Evolutionary conservation across 1,284 basidiomycete genomes (phyloP).

Genomic region (Sanghuangporus sanghuang): DNA sequence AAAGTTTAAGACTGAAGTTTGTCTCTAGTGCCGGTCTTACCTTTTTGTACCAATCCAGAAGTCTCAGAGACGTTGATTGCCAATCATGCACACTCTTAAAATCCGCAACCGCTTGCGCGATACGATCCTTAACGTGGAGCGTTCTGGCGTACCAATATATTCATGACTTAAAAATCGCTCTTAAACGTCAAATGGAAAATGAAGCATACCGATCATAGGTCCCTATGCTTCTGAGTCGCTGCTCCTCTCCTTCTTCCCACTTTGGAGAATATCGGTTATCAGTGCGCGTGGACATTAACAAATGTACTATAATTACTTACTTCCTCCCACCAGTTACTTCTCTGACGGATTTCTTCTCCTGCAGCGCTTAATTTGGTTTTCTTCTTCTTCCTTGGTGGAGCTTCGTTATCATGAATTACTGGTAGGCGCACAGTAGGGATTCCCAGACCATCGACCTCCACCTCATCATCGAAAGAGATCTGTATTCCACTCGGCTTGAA

Average conservation of each 20-base stretch:
- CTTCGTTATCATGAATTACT: slow-evolving; percentile 39
- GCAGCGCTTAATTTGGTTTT: slow-evolving; percentile 28
- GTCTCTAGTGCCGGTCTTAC: slow-evolving; percentile 31
- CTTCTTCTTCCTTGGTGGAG: slow-evolving; percentile 41
- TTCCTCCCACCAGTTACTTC: slow-evolving; percentile 54
- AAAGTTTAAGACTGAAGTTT: neutral
- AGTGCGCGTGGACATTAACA: neutral
- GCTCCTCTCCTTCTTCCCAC: slow-evolving; percentile 54
- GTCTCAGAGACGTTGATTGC: slow-evolving; percentile 36
- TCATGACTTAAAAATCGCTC: neutral
- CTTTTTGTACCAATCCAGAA: slow-evolving; percentile 56
- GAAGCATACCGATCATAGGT: slow-evolving; percentile 39
- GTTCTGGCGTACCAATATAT: slow-evolving; percentile 28
- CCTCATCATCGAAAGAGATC: slow-evolving; percentile 35
- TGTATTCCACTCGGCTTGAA: slow-evolving; percentile 61
- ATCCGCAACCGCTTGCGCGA: slow-evolving; percentile 49
- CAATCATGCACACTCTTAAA: slow-evolving; percentile 52
- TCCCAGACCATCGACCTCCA: slow-evolving; percentile 55
- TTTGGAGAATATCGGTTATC: neutral
- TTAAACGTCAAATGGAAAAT: neutral
- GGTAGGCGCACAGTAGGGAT: slow-evolving; percentile 57
- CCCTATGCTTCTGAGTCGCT: slow-evolving; percentile 24
- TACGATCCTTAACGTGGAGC: slow-evolving; percentile 41
- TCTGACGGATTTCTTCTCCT: slow-evolving; percentile 25
- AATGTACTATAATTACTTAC: neutral